Evolutionary conservation across 768 basidiomycete genomes (phyloP).

Genomic region (Symmetrospora coprosmae): DNA sequence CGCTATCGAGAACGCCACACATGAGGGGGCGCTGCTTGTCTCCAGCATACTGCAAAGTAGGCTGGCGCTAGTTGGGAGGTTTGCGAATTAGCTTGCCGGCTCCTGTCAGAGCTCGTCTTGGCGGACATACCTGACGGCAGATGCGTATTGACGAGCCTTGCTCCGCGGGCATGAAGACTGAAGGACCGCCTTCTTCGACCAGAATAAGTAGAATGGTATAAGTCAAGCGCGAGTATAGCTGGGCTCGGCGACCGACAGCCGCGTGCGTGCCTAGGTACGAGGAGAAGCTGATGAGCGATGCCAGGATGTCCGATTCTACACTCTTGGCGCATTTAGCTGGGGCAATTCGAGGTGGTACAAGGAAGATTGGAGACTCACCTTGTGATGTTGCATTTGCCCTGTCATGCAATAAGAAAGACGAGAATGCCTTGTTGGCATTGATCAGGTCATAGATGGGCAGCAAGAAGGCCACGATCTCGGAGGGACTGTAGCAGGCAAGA

Average conservation of each 20-base stretch:
- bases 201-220: constrained; percentile 1
- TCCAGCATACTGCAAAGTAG: background rate
- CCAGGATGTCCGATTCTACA: constrained; percentile 1
- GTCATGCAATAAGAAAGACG: constrained; percentile 6
- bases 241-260: background rate
- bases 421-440: constrained; percentile 30
- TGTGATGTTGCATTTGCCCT: background rate
- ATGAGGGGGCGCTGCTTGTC: background rate
- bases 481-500: constrained; percentile 18
- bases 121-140: constrained; percentile 19
- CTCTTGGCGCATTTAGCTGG: background rate
- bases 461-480: constrained; percentile 17
- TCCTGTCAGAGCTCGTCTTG: too few relatives aligned
- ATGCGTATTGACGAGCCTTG: constrained; percentile 1
- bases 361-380: constrained; percentile 35
- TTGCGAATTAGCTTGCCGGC: too few relatives aligned
- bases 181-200: constrained; percentile 14
- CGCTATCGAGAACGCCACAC: constrained; percentile 11
- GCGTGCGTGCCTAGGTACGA: constrained; percentile 12
- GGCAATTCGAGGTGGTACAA: constrained; percentile 29
- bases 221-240: background rate
- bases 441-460: constrained; percentile 30
- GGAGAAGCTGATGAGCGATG: constrained; percentile 5
- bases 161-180: background rate
- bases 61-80: too few relatives aligned